These are phyloP conservation scores for Pyronema omphalodes DNA, from an alignment of 495 filamentous ascomycete genomes.

Conservation along the genomic window DNA sequence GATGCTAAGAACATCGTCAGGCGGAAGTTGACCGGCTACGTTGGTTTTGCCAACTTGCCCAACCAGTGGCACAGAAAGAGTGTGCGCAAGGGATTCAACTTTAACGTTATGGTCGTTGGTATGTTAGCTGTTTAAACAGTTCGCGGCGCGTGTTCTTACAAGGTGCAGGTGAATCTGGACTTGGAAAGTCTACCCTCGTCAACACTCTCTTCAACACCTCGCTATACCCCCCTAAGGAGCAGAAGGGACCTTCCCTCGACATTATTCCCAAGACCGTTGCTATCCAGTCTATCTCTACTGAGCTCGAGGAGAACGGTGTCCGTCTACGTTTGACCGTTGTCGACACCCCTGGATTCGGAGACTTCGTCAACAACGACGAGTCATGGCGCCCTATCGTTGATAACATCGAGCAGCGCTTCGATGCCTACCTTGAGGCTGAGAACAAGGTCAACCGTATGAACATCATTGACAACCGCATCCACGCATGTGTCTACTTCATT, in stretches of 20 bases:
- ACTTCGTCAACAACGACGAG: conserved; percentile 99
- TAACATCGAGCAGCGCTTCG: conserved; percentile 97
- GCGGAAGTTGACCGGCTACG: conserved; percentile 93
- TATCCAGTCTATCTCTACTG: conserved; percentile 95
- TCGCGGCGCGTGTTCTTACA: neutral
- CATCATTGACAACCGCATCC: conserved; percentile 96
- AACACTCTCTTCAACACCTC: conserved; percentile 99
- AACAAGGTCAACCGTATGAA: conserved; percentile 99
- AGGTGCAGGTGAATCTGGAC: conserved; percentile 78
- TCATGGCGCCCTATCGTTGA: conserved; percentile 97
- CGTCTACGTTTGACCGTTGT: conserved; percentile 93
- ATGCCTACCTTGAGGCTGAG: conserved; percentile 94
- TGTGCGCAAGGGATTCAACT: conserved; percentile 99
- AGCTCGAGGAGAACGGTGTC: conserved; percentile 97
- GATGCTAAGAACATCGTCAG: conserved; percentile 96
- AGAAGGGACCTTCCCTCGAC: conserved; percentile 86
- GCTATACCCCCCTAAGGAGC: conserved; percentile 95
- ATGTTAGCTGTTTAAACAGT: conserved; percentile 23
- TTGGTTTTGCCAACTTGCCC: conserved; percentile 94
- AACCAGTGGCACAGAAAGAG: conserved; percentile 99
- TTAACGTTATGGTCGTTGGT: conserved; percentile 99
- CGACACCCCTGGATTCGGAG: conserved; percentile 93
- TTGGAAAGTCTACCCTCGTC: conserved; percentile 97
- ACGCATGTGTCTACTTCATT: conserved; percentile 98
- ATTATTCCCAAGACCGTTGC: conserved; percentile 98